Evolutionary conservation across 306 rosid species (phyloP), one percentile per base, ranked within the genome.

Genomic region (Prosopis cineraria): DNA sequence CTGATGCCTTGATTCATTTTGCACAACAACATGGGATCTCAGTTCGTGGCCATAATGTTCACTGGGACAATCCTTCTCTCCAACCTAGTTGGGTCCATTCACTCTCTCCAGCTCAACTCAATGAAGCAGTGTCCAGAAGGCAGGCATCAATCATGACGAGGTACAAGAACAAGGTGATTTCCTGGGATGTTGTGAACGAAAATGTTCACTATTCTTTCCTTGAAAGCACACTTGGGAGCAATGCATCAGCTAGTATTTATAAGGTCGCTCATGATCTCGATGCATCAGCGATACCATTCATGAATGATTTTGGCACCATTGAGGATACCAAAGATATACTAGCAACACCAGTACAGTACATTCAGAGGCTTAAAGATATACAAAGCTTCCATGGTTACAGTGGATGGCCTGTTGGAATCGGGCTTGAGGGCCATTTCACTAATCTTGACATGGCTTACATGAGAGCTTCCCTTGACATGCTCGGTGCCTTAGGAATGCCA

Each of bases 171-270:
- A 59, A 30, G 93, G 93, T 92, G 39, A 92, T 90, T 82, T 89
- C 89, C 78, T 92, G 94, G 97, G 97, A 92, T 83, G 97, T 92
- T 19, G 70, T 92, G 75, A 92, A 90, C 64, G 93, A 92, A 81
- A 90, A 90, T 82, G 81, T 92, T 24, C 70, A 34, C 45, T 64
- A 2, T n/a, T 17, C 24, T 64, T 64, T 64, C 29, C 22, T 64
- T 1, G 70, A 64, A n/a, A 64, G 45, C 45, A 34, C 3, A 36
- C 70, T 34, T 1, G 45, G 70, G 17, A 36, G 45, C 5, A 36
- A 64, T 10, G 27, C 22, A 4, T 64, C 70, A 0, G 70, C 70
- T 0, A 64, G 17, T 22, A 64, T 64, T 33, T 64, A 17, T 64
- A 10, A 64, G 34, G 45, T 64, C 3, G 70, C 70, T 64, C 70